Evolutionary conservation across 768 basidiomycete species (phyloP).

Genomic region (Lentinula lateritia): DNA sequence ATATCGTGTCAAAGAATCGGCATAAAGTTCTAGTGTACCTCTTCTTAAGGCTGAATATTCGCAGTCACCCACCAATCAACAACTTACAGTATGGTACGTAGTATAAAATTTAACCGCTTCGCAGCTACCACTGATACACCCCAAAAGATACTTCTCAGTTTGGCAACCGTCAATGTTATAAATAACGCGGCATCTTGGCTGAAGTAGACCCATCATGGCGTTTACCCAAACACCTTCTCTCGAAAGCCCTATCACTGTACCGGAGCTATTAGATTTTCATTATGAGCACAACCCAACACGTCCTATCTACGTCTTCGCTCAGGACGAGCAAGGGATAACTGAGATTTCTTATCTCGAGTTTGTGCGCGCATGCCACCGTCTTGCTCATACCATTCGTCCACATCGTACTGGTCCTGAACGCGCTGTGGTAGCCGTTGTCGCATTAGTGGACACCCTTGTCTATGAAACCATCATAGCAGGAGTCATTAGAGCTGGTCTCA

Average conservation of each 20-base stretch:
- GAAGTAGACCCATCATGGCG: background rate
- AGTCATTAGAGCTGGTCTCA: slow-evolving; percentile 27
- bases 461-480: slow-evolving; percentile 38
- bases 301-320: slow-evolving; percentile 25
- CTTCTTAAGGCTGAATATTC: background rate
- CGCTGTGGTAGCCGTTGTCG: slow-evolving; percentile 30
- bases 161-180: background rate
- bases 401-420: slow-evolving; percentile 23
- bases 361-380: slow-evolving; percentile 36
- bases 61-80: background rate
- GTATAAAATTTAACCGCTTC: too few species aligned
- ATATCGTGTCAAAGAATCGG: background rate
- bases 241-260: background rate
- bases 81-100: background rate
- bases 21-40: background rate
- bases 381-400: slow-evolving; percentile 33
- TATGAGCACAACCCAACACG: slow-evolving; percentile 25
- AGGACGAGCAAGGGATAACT: slow-evolving; percentile 14
- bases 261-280: slow-evolving; percentile 29
- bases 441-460: slow-evolving; percentile 26
- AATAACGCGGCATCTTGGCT: background rate
- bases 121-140: background rate
- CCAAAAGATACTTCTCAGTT: background rate
- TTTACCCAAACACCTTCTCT: background rate
- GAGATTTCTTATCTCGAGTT: slow-evolving; percentile 38